Evolutionary conservation across 495 filamentous ascomycete species (phyloP), one percentile per base, ranked within the genome.

Genomic region (Margaritispora aquatica): DNA sequence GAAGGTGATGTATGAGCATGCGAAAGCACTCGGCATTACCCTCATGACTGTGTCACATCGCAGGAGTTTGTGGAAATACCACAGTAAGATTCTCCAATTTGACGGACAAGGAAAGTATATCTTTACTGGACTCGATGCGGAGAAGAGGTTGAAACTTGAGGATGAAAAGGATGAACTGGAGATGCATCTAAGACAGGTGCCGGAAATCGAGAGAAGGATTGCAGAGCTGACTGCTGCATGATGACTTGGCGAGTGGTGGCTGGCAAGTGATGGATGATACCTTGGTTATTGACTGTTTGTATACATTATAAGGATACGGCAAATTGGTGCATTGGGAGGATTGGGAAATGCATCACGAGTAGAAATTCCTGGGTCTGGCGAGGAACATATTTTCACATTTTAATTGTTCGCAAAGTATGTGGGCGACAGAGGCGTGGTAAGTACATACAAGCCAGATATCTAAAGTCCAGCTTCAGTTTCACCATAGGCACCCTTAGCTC

Each of bases 141-240:
- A 97, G 66, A 85, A 78, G 71, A 78, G 94, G 60, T 66, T 96
- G 72, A 77, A 82, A 71, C 74, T 98, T 31, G 94, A 98, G 78
- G 94, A 97, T 75, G 93, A 98, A 79, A 95, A 89, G 71, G 93
- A 98, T 71, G 93, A 97, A 63, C 75, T 98, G 50, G 94, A 97
- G 26, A 70, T 95, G 34, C 79, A 89, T 68, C 74, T 98, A 26
- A 77, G 92, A 62, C 83, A 86, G 29, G 88, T 97, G 7, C 90
- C 90, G 1, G 94, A 96, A 66, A 77, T 97, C 44, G 85, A 96
- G 76, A 85, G 84, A 72, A 79, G 94, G 53, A 86, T 97, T 66
- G 82, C 74, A 29, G 93, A 97, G 72, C 73, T 97, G 67, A 81
- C 74, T 54, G 79, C 76, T 11, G 55, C 53, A 19, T 59, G 44